Base-by-base conservation (phyloP, 768 basidiomycete species). In the Daedalea quercina region DNA sequence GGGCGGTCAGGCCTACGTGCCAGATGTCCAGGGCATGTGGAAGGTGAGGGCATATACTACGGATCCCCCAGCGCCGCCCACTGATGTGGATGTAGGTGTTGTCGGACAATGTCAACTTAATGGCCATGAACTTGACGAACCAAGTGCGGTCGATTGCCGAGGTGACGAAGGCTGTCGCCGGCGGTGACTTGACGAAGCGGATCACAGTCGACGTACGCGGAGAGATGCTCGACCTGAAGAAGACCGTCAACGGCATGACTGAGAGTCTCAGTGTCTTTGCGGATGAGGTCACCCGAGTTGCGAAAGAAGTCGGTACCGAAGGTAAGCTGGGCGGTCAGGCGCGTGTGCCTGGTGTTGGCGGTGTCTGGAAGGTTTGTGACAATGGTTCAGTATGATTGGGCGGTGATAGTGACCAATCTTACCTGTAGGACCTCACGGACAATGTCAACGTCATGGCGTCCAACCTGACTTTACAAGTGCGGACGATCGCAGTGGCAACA, bases 231-330 rank as follows among this genome's bases (percentile, higher is more conserved):
- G 88, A 92, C 66, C 67, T 90, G 70, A 89, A 91, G 70, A 84
- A 90, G 68, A 97, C 93, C 1, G 93, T 97, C 37, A 98, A 98
- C 63, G 86, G 81, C 51, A 98, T 97, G 94, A 96, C 94, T 11
- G 88, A 83, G 70, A 84, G 81, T 64, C 66, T 92, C 68, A 89
- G 85, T 60, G 75, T 90, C 40, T 92, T 93, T 66, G 90, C 90
- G 0, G 87, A 87, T 61, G 89, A 92, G 69, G 82, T 83, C 52
- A 82, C 82, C 26, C 75, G 94, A 51, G 94, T 98, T 26, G 96
- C 94, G 2, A 80, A 91, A 58, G 94, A 98, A 70, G 96, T 98
- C 65, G 96, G 96, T 25, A 97, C 94, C 8, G 96, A 98, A 66
- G 96, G 95, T 31, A 79, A 85, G 60, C 76, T 98, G 63, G 96